Conservation (phyloP, 768 basidiomycete genomes). For the Infundibulicybe gibba region DNA sequence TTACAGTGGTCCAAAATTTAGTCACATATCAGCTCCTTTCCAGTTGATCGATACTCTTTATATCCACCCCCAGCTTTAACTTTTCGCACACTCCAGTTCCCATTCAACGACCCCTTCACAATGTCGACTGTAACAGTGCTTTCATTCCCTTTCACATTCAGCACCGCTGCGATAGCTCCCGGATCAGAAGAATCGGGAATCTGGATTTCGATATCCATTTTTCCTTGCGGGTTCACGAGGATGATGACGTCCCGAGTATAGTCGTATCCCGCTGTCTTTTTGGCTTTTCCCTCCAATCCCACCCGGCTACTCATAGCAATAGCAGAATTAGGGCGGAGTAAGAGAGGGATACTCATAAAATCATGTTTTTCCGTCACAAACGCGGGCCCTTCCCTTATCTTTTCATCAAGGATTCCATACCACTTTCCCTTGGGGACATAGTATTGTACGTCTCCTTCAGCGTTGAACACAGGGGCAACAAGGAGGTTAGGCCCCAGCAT, state of each 20-base stretch:
- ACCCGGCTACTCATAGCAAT: slow-evolving; percentile 8
- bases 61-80: neutral
- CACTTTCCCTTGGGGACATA: slow-evolving; percentile 27
- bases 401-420: slow-evolving; percentile 24
- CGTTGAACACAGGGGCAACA: slow-evolving; percentile 26
- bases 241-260: slow-evolving; percentile 15
- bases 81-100: slow-evolving; percentile 9
- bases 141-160: slow-evolving; percentile 11
- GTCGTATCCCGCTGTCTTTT: slow-evolving; percentile 14
- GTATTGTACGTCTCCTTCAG: slow-evolving; percentile 19
- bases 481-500: slow-evolving; percentile 26
- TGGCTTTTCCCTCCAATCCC: neutral
- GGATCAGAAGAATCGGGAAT: slow-evolving; percentile 12
- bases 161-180: slow-evolving; percentile 10
- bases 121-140: slow-evolving; percentile 5
- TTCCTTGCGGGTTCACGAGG: slow-evolving; percentile 11
- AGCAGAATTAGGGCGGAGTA: slow-evolving; percentile 23
- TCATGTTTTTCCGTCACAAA: slow-evolving; percentile 23
- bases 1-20: no score
- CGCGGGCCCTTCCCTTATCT: slow-evolving; percentile 20
- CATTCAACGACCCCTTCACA: slow-evolving; percentile 11
- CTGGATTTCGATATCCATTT: slow-evolving; percentile 9
- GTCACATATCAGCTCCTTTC: no score
- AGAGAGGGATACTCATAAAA: slow-evolving; percentile 22
- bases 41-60: no score